Evolutionary conservation across 176 grass and related monocot species (phyloP).

Genomic region (Zoysia pacifica): DNA sequence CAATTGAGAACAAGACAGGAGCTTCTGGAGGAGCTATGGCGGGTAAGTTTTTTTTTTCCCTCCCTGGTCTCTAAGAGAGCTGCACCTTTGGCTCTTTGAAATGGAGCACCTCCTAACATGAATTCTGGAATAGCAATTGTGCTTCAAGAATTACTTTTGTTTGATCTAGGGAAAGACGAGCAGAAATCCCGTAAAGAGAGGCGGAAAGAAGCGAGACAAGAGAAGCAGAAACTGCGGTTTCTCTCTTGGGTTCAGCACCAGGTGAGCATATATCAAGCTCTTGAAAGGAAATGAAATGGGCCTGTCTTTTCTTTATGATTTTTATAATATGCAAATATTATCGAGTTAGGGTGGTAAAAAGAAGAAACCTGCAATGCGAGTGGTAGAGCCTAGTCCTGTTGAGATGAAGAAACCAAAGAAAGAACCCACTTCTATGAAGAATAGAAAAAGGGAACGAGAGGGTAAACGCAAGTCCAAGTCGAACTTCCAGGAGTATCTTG

Average conservation of each 20-base stretch:
- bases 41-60: constrained; percentile 11
- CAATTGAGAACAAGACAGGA: neutral
- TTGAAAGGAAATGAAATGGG: neutral
- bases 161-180: constrained; percentile 30
- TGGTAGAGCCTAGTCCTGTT: constrained; percentile 2
- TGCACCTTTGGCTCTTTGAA: neutral
- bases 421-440: constrained; percentile 1
- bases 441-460: constrained; percentile 41
- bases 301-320: neutral
- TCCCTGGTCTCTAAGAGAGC: neutral
- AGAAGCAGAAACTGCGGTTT: constrained; percentile 40
- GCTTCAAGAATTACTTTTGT: neutral
- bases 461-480: constrained; percentile 46
- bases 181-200: constrained; percentile 53
- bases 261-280: constrained; percentile 25
- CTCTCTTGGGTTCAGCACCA: constrained; percentile 67
- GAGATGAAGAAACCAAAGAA: constrained; percentile 46
- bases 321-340: constrained; percentile 1
- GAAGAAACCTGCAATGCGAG: constrained; percentile 14
- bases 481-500: constrained; percentile 78
- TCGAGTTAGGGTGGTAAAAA: constrained; percentile 46
- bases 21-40: neutral
- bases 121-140: neutral
- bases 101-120: neutral
- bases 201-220: constrained; percentile 51